These are phyloP conservation scores for Venturia oleaginea DNA, from an alignment of 2,329 filamentous ascomycete genomes.

Conservation along the genomic window DNA sequence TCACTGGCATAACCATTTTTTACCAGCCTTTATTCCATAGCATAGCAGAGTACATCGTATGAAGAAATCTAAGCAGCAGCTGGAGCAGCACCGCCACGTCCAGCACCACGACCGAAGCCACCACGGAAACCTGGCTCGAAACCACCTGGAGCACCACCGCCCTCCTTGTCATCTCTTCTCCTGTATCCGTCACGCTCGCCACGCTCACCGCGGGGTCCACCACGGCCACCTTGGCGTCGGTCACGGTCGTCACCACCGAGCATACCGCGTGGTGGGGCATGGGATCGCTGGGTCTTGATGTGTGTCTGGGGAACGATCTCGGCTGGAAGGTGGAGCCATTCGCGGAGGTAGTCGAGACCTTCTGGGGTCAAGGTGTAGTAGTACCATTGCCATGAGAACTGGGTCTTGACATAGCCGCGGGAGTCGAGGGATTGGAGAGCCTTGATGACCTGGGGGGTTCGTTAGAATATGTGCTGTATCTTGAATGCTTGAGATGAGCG, in stretches of 20 bases:
- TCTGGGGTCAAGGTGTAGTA: conserved; percentile 99
- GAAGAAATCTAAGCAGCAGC: not conserved
- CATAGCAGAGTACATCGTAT: not conserved
- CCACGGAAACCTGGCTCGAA: conserved; percentile 37
- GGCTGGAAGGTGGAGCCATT: conserved; percentile 99
- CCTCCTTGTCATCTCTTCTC: conserved; percentile 62
- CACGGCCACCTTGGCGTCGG: conserved; percentile 72
- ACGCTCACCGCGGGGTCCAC: conserved; percentile 57
- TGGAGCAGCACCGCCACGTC: conserved; percentile 9
- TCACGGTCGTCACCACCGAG: conserved; percentile 78
- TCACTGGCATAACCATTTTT: not conserved
- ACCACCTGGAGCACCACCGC: conserved; percentile 29
- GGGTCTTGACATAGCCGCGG: conserved; percentile 98
- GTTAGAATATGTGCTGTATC: not conserved
- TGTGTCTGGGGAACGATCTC: conserved; percentile 99
- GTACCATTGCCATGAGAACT: conserved; percentile 68
- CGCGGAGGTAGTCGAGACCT: conserved; percentile 99
- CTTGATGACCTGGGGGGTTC: conserved; percentile 66
- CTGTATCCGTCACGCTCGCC: conserved; percentile 83
- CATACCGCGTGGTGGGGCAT: conserved; percentile 98
- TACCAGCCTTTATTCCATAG: not conserved
- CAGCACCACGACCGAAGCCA: conserved; percentile 26
- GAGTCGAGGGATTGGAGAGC: conserved; percentile 96
- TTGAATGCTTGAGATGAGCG: conserved; percentile 18
- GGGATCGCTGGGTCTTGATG: conserved; percentile 99